These are phyloP conservation scores for Phanerodontia chrysosporium DNA, from an alignment of 768 basidiomycete genomes.

Conservation along the genomic window DNA sequence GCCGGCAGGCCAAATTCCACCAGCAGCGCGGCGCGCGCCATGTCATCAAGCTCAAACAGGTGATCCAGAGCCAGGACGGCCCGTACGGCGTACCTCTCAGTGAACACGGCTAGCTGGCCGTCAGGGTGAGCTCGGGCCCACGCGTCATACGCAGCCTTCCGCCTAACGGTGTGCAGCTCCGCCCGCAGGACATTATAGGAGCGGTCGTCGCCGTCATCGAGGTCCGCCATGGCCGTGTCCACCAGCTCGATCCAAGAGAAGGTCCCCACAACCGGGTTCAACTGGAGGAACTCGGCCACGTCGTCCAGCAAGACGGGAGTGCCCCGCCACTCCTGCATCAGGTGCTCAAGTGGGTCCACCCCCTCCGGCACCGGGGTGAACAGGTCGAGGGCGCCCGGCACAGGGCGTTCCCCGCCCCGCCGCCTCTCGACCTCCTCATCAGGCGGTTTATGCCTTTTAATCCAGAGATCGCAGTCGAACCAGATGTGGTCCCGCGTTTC, in stretches of 20 bases:
- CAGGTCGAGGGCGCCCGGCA: neutral
- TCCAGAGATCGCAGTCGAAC: constrained; percentile 12
- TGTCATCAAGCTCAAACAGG: neutral
- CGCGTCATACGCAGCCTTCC: neutral
- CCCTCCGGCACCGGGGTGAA: neutral
- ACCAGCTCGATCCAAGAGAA: constrained; percentile 2
- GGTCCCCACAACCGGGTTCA: neutral
- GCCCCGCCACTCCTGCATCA: neutral
- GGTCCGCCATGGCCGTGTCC: neutral
- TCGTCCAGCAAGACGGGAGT: neutral
- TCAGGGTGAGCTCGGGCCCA: neutral
- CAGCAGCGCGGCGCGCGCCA: neutral
- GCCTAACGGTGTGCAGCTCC: neutral
- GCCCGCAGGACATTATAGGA: neutral
- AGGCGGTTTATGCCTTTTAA: constrained; percentile 1
- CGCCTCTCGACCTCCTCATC: neutral
- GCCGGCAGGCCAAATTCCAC: neutral
- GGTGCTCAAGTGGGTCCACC: neutral
- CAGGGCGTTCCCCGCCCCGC: neutral
- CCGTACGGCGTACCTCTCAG: neutral
- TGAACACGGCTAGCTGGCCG: neutral
- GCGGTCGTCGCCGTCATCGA: neutral
- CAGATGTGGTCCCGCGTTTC: constrained; percentile 9
- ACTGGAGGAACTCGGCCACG: neutral
- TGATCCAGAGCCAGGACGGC: neutral